A percentile compares a stretch with the other conserved stretches of the same genome.
These are phyloP conservation scores for Dianthus caryophyllus DNA, from an alignment of 148 eudicot species.

Conservation along the genomic window DNA sequence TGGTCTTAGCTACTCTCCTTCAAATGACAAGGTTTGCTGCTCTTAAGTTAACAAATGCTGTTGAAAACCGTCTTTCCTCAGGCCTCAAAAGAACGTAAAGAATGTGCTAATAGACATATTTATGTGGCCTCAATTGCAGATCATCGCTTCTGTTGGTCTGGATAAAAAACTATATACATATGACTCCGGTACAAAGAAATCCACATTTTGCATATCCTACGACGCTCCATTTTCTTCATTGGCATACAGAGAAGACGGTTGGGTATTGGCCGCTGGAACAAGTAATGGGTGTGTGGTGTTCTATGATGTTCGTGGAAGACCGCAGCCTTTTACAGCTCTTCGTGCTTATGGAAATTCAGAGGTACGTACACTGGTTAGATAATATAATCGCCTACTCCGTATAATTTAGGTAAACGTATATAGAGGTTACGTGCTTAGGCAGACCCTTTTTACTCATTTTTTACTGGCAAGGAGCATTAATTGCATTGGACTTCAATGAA, in stretches of 20 bases:
- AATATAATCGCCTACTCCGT: neutral
- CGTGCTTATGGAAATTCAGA: slow-evolving; percentile 87
- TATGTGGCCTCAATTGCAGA: slow-evolving; percentile 37
- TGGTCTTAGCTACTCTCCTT: slow-evolving; percentile 89
- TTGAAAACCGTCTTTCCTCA: neutral
- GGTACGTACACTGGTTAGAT: slow-evolving; percentile 33
- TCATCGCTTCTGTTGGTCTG: slow-evolving; percentile 85
- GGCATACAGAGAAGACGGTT: slow-evolving; percentile 87
- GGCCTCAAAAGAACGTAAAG: neutral
- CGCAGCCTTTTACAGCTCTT: slow-evolving; percentile 83
- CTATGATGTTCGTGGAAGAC: slow-evolving; percentile 92
- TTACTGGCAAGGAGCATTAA: neutral
- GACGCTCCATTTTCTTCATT: slow-evolving; percentile 93
- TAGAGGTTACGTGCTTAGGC: neutral
- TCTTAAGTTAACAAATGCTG: neutral
- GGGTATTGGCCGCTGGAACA: slow-evolving; percentile 90
- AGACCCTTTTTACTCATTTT: neutral
- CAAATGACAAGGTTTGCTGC: slow-evolving; percentile 79
- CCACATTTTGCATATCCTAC: slow-evolving; percentile 59
- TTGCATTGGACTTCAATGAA: neutral
- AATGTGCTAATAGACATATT: slow-evolving; percentile 15
- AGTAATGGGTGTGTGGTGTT: slow-evolving; percentile 81
- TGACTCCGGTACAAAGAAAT: slow-evolving; percentile 64
- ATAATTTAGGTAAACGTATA: neutral
- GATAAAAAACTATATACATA: slow-evolving; percentile 90